phyloP scores from a whole-genome alignment of 305 asterid genomes.

The Caryopteris hybrid region DNA sequence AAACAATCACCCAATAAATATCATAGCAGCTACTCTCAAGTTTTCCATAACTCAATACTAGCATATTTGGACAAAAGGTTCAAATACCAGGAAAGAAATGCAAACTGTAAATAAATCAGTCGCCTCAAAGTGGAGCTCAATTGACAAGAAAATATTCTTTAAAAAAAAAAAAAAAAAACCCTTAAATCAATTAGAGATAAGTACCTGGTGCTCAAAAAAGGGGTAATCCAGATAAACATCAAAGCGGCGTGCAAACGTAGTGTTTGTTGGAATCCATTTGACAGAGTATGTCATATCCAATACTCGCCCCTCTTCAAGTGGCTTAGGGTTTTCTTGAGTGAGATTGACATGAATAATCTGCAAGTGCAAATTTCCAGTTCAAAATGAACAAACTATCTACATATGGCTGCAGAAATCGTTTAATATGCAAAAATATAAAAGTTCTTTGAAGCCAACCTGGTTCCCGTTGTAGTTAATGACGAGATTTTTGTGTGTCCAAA shows the following conservation, averaged over 20 bases:
- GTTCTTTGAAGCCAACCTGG: slow-evolving; percentile 40
- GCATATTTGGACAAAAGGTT: slow-evolving; percentile 1
- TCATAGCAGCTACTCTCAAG: not conserved
- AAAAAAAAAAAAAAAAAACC: not conserved
- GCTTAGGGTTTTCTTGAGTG: slow-evolving; percentile 48
- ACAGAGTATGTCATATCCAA: slow-evolving; percentile 73
- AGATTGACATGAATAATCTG: slow-evolving; percentile 69
- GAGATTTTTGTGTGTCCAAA: slow-evolving; percentile 74
- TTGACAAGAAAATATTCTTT: not conserved
- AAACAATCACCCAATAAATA: slow-evolving; percentile 4
- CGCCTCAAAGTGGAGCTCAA: not conserved
- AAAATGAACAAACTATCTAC: slow-evolving; percentile 11
- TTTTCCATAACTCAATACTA: not conserved
- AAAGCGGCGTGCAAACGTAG: slow-evolving; percentile 66
- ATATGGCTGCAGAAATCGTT: slow-evolving; percentile 4
- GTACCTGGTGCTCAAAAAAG: slow-evolving; percentile 78
- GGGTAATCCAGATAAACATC: slow-evolving; percentile 67
- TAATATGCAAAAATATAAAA: not conserved
- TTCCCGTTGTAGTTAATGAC: slow-evolving; percentile 59
- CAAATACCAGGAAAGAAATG: not conserved
- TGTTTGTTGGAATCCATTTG: slow-evolving; percentile 51
- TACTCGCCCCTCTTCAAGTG: slow-evolving; percentile 60
- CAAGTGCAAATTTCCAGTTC: slow-evolving; percentile 21
- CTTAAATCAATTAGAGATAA: not conserved
- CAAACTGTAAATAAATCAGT: not conserved